A percentile compares a stretch with the other conserved stretches of the same genome.
Conservation (phyloP, 495 filamentous ascomycete species). For the Lophiostoma macrostomum region DNA sequence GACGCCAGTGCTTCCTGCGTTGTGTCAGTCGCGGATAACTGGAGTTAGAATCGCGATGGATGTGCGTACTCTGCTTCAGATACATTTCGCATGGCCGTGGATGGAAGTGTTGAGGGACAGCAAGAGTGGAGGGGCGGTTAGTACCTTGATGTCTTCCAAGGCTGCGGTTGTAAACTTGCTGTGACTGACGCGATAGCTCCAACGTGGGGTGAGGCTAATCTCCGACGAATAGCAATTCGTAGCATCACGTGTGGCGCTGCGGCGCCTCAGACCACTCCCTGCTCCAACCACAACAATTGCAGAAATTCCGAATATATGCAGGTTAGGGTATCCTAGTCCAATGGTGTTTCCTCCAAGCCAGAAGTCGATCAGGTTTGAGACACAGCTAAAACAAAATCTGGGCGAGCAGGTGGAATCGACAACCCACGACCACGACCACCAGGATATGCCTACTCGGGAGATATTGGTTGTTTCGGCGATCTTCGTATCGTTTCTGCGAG, state of each 20-base stretch:
- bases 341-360: background rate
- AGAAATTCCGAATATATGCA: no score
- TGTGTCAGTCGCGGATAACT: background rate
- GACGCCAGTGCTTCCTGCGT: slow-evolving; percentile 36
- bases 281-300: no score
- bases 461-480: no score
- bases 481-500: no score
- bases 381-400: background rate
- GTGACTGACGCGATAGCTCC: background rate
- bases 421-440: no score
- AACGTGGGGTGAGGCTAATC: slow-evolving; percentile 1
- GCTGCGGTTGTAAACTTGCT: background rate
- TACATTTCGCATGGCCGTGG: slow-evolving; percentile 21
- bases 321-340: background rate
- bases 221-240: no score
- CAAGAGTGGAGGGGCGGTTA: background rate
- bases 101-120: background rate
- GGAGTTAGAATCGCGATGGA: background rate
- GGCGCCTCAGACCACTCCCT: no score
- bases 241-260: no score
- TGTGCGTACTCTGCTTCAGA: slow-evolving; percentile 26
- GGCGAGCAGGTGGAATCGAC: no score
- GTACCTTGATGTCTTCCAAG: slow-evolving; percentile 18
- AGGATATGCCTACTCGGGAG: no score
- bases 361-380: background rate